These are phyloP conservation scores for Nakataea oryzae DNA, from an alignment of 2,329 filamentous ascomycete species.

Conservation along the genomic window DNA sequence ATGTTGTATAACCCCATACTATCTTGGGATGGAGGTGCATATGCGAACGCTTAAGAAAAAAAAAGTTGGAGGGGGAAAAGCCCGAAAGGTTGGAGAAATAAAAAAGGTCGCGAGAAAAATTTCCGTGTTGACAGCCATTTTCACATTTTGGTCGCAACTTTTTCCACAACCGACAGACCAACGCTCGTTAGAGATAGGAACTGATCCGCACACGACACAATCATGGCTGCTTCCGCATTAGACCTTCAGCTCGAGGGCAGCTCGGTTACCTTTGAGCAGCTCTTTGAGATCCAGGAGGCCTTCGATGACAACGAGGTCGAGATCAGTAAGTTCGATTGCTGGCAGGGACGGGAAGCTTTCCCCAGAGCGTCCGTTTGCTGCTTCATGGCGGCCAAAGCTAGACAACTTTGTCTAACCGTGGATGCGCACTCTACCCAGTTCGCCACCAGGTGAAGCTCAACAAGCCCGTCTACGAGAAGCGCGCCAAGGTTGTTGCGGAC, in stretches of 20 bases:
- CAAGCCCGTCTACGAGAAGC: slow-evolving; percentile 65
- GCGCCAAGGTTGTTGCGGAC: slow-evolving; percentile 55
- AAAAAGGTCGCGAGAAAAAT: not conserved
- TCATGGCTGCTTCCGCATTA: not conserved
- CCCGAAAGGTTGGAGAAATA: not conserved
- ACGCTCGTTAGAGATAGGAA: not conserved
- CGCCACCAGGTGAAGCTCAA: slow-evolving; percentile 54
- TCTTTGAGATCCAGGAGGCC: slow-evolving; percentile 70
- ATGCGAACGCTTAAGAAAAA: not conserved
- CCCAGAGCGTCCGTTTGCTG: not conserved
- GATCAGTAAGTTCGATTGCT: slow-evolving; percentile 51
- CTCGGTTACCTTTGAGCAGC: slow-evolving; percentile 60
- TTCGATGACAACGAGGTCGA: slow-evolving; percentile 78
- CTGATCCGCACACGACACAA: not conserved
- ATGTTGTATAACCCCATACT: not conserved
- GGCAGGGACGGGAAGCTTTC: not conserved
- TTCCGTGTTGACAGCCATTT: not conserved
- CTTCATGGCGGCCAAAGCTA: too few relatives aligned
- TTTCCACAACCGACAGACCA: not conserved
- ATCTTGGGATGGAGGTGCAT: not conserved
- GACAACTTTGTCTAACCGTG: not conserved
- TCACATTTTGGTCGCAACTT: not conserved
- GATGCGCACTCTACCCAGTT: slow-evolving; percentile 1
- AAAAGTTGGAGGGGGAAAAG: not conserved
- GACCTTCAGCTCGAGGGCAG: not conserved